Conservation (phyloP, 345 rosid genomes). For the Durio zibethinus region DNA sequence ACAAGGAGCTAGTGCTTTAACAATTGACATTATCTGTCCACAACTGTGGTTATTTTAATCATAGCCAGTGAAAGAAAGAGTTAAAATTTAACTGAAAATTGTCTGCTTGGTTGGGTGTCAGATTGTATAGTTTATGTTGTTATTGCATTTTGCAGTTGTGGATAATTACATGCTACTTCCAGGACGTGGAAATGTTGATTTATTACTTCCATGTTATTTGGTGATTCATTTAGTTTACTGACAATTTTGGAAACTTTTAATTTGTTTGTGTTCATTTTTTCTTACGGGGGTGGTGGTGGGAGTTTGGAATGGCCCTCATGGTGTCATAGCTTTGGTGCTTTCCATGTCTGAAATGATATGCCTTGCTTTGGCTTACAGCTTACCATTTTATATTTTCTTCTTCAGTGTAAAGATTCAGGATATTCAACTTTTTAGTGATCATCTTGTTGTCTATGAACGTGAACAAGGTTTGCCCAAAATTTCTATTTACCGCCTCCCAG, state of each 20-base stretch:
- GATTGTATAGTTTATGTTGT: not conserved
- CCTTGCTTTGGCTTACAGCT: constrained; percentile 16
- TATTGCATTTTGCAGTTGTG: not conserved
- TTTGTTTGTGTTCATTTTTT: not conserved
- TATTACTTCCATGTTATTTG: not conserved
- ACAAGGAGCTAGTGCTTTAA: constrained; percentile 4
- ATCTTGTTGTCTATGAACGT: constrained; percentile 79
- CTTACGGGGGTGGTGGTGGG: not conserved
- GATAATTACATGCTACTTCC: not conserved
- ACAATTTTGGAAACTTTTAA: not conserved
- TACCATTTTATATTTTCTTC: constrained; percentile 1
- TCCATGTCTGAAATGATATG: not conserved
- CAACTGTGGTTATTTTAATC: not conserved
- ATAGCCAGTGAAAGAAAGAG: not conserved
- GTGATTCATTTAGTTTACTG: not conserved
- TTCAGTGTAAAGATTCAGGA: constrained; percentile 80
- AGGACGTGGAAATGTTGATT: constrained; percentile 6
- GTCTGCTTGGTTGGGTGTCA: not conserved
- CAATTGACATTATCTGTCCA: not conserved
- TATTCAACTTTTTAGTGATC: constrained; percentile 65
- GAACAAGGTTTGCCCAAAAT: constrained; percentile 68
- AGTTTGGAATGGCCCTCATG: not conserved
- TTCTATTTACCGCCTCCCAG: constrained; percentile 64
- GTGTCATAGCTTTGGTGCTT: not conserved
- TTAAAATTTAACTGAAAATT: not conserved